Evolutionary conservation across 2,329 filamentous ascomycete genomes (phyloP).

Genomic region (Thielaviopsis populi): DNA sequence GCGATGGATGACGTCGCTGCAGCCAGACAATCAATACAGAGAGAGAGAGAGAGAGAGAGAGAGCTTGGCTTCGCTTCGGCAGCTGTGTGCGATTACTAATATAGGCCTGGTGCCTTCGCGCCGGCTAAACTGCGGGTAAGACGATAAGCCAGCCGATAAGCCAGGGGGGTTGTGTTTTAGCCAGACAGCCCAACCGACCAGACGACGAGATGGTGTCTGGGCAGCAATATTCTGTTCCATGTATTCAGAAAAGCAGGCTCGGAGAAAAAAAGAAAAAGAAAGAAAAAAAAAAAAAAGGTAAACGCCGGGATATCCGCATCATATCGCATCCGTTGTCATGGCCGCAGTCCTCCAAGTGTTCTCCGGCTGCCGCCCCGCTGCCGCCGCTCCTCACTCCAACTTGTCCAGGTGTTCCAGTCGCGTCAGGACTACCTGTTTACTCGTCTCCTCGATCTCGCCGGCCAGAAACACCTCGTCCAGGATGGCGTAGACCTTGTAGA

Average conservation of each 20-base stretch:
- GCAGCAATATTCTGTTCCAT: neutral
- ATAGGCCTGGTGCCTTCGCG: constrained; percentile 6
- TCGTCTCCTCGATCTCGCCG: constrained; percentile 96
- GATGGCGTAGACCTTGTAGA: constrained; percentile 88
- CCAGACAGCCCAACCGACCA: neutral
- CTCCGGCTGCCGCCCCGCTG: neutral
- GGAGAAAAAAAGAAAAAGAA: neutral
- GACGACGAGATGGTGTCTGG: neutral
- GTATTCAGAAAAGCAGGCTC: neutral
- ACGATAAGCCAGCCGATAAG: neutral
- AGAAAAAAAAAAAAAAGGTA: neutral
- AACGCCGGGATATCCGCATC: constrained; percentile 8
- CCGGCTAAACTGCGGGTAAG: constrained; percentile 10
- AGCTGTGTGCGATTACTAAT: neutral
- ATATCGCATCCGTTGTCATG: neutral
- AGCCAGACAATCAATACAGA: neutral
- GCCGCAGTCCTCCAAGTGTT: neutral
- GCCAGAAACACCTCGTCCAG: constrained; percentile 96
- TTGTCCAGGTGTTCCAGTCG: constrained; percentile 92
- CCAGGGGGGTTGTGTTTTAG: neutral
- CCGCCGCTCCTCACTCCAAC: constrained; percentile 47
- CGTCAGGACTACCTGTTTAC: constrained; percentile 93
- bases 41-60: neutral
- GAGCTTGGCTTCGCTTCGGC: neutral
- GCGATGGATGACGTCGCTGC: neutral